Evolutionary conservation across 2,329 filamentous ascomycete species (phyloP).

Genomic region (Sclerotinia glacialis): DNA sequence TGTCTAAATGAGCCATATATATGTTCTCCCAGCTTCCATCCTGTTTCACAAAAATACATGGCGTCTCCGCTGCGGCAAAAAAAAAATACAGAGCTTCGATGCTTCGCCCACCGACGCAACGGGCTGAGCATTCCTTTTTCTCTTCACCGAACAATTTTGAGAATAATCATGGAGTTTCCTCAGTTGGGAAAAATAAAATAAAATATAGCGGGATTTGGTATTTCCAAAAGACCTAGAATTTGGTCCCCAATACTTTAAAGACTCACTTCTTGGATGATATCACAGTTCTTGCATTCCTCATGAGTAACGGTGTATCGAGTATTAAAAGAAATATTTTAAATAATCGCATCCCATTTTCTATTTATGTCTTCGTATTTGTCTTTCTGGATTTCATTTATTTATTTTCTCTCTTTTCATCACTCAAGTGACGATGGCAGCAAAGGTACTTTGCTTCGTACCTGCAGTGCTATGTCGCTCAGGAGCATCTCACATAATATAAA

Average conservation of each 20-base stretch:
- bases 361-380: not conserved
- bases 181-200: not conserved
- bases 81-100: not conserved
- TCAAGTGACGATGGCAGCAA: not conserved
- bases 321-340: not conserved
- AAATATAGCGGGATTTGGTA: not conserved
- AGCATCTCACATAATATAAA: not conserved
- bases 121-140: slow-evolving; percentile 14
- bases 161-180: too few species aligned
- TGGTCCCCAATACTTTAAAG: slow-evolving; percentile 1
- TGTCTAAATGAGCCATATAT: not conserved
- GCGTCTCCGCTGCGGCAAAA: slow-evolving; percentile 18
- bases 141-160: slow-evolving; percentile 6
- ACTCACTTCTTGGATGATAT: not conserved
- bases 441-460: not conserved
- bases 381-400: not conserved
- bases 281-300: not conserved
- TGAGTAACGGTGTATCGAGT: not conserved
- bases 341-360: not conserved
- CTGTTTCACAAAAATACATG: slow-evolving; percentile 12
- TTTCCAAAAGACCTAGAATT: not conserved
- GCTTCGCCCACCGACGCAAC: slow-evolving; percentile 7
- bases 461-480: not conserved
- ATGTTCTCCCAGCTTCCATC: not conserved
- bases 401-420: not conserved